These are phyloP conservation scores for Lipomyces kockii DNA, from an alignment of 805 yeast genomes.

Conservation along the genomic window DNA sequence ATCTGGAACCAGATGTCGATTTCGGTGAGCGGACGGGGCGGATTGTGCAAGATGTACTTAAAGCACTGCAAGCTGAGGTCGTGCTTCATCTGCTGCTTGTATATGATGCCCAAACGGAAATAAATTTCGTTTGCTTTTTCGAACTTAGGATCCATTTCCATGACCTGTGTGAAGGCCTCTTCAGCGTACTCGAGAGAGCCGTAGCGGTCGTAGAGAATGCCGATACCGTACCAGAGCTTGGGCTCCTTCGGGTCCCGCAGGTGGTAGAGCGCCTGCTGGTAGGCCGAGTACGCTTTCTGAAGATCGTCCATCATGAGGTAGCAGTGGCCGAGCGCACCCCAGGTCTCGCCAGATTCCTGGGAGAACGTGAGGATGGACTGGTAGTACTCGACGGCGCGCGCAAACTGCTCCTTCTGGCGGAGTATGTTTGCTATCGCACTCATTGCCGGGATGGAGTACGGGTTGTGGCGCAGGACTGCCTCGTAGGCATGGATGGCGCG, in stretches of 20 bases:
- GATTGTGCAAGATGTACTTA: slow-evolving; percentile 84
- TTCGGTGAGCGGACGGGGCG: slow-evolving; percentile 94
- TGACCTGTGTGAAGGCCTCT: slow-evolving; percentile 94
- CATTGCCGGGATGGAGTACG: slow-evolving; percentile 82
- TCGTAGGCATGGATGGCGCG: slow-evolving; percentile 89
- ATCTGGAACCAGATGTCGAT: slow-evolving; percentile 99
- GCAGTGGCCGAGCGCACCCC: slow-evolving; percentile 92
- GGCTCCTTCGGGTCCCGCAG: slow-evolving; percentile 93
- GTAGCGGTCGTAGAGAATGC: slow-evolving; percentile 92
- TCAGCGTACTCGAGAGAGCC: slow-evolving; percentile 97
- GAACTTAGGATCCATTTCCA: slow-evolving; percentile 93
- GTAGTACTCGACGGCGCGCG: slow-evolving; percentile 92
- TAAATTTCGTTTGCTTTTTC: slow-evolving; percentile 96
- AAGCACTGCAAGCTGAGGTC: slow-evolving; percentile 91
- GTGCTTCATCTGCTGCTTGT: slow-evolving; percentile 90
- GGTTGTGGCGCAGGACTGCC: slow-evolving; percentile 81
- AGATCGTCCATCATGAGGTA: slow-evolving; percentile 95
- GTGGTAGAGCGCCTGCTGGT: slow-evolving; percentile 92
- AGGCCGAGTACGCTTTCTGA: slow-evolving; percentile 93
- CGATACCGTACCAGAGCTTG: slow-evolving; percentile 98
- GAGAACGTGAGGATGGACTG: slow-evolving; percentile 81
- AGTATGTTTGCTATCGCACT: slow-evolving; percentile 86
- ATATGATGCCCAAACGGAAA: slow-evolving; percentile 93
- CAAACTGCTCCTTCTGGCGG: slow-evolving; percentile 85
- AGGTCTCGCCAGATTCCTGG: slow-evolving; percentile 91